Evolutionary conservation across 345 rosid genomes (phyloP).

Genomic region (Erodium maritimum): DNA sequence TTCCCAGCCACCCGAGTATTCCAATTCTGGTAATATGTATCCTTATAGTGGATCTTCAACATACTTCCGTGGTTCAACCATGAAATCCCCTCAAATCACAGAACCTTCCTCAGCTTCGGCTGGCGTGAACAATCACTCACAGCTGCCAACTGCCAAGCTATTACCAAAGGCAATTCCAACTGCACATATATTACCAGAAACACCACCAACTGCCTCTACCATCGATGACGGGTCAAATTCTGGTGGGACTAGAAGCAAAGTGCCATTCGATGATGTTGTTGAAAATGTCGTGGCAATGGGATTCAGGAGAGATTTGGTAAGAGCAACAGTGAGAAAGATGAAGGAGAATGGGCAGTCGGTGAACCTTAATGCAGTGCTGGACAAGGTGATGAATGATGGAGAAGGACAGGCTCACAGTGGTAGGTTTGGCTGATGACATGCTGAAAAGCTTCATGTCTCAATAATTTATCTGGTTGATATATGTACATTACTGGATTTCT

Average conservation of each 20-base stretch:
- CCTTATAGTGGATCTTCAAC: constrained; percentile 11
- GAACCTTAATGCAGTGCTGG: constrained; percentile 41
- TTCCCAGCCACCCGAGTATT: constrained; percentile 5
- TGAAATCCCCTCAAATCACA: constrained; percentile 1
- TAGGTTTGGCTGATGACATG: not conserved
- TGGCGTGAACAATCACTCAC: constrained; percentile 13
- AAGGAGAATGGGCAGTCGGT: constrained; percentile 35
- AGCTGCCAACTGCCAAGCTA: constrained; percentile 26
- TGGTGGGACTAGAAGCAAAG: constrained; percentile 16
- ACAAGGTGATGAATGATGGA: constrained; percentile 31
- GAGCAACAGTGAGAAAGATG: constrained; percentile 33
- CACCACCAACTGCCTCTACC: constrained; percentile 37
- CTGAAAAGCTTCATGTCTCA: not conserved
- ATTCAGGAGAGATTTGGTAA: constrained; percentile 48
- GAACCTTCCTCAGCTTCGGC: constrained; percentile 7
- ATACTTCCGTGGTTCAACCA: constrained; percentile 7
- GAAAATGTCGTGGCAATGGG: constrained; percentile 53
- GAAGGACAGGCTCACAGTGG: constrained; percentile 6
- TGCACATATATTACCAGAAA: constrained; percentile 30
- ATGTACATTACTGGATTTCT: not conserved
- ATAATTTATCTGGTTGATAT: not conserved
- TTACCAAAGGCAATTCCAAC: constrained; percentile 39
- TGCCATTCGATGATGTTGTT: constrained; percentile 26
- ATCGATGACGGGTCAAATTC: constrained; percentile 20
- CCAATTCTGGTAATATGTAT: constrained; percentile 7